A percentile compares a stretch with the other conserved stretches of the same genome.
Conservation (phyloP, 1,284 basidiomycete genomes). For the Moesziomyces sp. region DNA sequence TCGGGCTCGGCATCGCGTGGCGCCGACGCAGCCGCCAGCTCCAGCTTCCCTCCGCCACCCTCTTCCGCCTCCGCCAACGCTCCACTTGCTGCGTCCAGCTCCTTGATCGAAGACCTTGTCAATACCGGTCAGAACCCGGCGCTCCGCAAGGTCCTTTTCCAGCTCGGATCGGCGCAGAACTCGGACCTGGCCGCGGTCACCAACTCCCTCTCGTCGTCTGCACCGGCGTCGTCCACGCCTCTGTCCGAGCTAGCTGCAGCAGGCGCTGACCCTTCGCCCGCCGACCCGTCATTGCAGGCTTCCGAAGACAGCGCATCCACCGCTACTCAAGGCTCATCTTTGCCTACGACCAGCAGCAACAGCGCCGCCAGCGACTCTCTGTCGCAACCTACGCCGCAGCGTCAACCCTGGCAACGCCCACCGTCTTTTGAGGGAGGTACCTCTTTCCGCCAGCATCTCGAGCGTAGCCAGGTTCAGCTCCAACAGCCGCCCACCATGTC, state of each 20-base stretch:
- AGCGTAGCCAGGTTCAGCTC: constrained; percentile 25
- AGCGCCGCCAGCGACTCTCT: not conserved
- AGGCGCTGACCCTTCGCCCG: too few species aligned
- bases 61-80: constrained; percentile 2
- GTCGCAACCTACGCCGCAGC: constrained; percentile 4
- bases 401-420: constrained; percentile 10
- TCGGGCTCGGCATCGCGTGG: not conserved
- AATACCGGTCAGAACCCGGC: constrained; percentile 41
- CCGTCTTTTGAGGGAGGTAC: constrained; percentile 17
- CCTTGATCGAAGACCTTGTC: constrained; percentile 34
- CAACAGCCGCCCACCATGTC: constrained; percentile 25
- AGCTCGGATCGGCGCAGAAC: constrained; percentile 40
- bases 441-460: constrained; percentile 38
- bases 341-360: constrained; percentile 1
- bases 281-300: not conserved
- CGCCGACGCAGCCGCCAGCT: constrained; percentile 15
- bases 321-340: not conserved
- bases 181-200: constrained; percentile 28
- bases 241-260: not conserved
- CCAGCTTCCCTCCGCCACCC: constrained; percentile 21
- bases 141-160: constrained; percentile 46
- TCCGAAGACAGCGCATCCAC: not conserved
- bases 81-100: not conserved
- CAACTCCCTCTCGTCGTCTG: constrained; percentile 12
- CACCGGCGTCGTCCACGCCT: constrained; percentile 4